These are phyloP conservation scores for Amanita inopinata DNA, from an alignment of 768 basidiomycete species.

Conservation along the genomic window DNA sequence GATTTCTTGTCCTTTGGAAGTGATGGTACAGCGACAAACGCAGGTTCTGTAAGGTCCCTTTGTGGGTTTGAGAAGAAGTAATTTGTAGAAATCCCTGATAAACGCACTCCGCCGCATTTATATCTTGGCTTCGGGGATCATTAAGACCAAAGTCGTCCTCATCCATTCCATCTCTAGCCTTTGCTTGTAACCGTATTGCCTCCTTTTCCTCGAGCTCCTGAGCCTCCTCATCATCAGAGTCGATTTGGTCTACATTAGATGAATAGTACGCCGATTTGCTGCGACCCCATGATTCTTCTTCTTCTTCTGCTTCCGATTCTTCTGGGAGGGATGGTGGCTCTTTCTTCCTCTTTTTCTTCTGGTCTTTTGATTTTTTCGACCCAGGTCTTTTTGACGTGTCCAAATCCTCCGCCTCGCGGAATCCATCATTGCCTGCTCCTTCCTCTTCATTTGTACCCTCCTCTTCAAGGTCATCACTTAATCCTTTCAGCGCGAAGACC, in stretches of 20 bases:
- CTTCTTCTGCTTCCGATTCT: conserved; percentile 30
- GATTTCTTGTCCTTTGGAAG: conserved; percentile 48
- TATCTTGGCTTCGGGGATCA: conserved; percentile 43
- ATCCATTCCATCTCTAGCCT: conserved; percentile 56
- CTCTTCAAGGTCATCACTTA: conserved; percentile 41
- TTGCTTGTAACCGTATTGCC: conserved; percentile 68
- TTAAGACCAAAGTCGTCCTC: conserved; percentile 83
- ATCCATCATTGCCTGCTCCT: conserved; percentile 20
- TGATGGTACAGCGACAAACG: conserved; percentile 23
- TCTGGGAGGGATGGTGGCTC: conserved; percentile 14
- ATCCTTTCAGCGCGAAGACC: conserved; percentile 64
- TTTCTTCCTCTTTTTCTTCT: conserved; percentile 21
- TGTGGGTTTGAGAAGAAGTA: conserved; percentile 3
- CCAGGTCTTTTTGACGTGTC: conserved; percentile 15
- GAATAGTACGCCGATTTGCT: conserved; percentile 79
- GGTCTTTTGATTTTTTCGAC: conserved; percentile 20
- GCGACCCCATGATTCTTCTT: conserved; percentile 74
- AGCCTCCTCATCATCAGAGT: conserved; percentile 84
- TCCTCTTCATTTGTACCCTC: conserved; percentile 27
- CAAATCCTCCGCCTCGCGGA: conserved; percentile 18
- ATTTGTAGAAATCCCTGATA: not conserved
- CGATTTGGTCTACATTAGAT: conserved; percentile 71
- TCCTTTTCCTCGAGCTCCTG: conserved; percentile 86
- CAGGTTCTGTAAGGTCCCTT: conserved; percentile 30
- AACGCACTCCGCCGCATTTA: conserved; percentile 24